phyloP scores from a whole-genome alignment of 352 stramenopile species.

The Phytophthora sp. region DNA sequence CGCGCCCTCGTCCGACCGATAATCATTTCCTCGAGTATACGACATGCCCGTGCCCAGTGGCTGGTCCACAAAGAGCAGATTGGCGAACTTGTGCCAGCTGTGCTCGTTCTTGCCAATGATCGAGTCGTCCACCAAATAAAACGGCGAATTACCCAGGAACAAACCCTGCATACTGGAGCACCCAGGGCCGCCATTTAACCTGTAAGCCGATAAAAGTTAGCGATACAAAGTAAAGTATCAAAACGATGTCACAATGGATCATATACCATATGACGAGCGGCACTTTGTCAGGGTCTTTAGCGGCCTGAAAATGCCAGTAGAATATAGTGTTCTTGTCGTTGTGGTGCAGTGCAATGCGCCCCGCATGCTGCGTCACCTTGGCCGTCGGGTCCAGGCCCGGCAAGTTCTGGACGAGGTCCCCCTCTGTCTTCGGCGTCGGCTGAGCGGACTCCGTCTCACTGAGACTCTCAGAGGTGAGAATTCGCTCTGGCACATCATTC shows the following conservation, averaged over 20 bases:
- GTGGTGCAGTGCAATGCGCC: conserved; percentile 57
- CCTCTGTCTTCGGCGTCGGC: conserved; percentile 17
- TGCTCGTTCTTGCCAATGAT: conserved; percentile 69
- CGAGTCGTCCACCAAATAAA: conserved; percentile 59
- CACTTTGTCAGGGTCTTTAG: conserved; percentile 47
- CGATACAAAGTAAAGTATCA: conserved; percentile 3
- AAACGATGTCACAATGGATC: conserved; percentile 3
- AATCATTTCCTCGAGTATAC: conserved; percentile 60
- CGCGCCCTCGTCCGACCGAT: conserved; percentile 48
- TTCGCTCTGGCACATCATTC: background rate
- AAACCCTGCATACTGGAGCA: conserved; percentile 84
- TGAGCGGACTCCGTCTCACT: conserved; percentile 9
- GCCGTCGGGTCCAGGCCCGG: conserved; percentile 55
- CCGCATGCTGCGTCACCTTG: conserved; percentile 74
- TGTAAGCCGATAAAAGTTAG: conserved; percentile 28
- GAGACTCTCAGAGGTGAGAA: conserved; percentile 2
- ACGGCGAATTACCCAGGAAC: conserved; percentile 78
- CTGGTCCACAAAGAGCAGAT: conserved; percentile 88
- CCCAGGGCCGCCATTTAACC: conserved; percentile 83
- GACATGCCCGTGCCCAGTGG: conserved; percentile 85
- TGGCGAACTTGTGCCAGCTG: conserved; percentile 78
- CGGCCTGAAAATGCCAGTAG: conserved; percentile 81
- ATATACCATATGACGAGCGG: conserved; percentile 75
- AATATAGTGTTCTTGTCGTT: conserved; percentile 68
- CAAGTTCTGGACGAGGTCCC: conserved; percentile 55